phyloP scores from a whole-genome alignment of 495 filamentous ascomycete genomes.

The Aspergillus indologenus region DNA sequence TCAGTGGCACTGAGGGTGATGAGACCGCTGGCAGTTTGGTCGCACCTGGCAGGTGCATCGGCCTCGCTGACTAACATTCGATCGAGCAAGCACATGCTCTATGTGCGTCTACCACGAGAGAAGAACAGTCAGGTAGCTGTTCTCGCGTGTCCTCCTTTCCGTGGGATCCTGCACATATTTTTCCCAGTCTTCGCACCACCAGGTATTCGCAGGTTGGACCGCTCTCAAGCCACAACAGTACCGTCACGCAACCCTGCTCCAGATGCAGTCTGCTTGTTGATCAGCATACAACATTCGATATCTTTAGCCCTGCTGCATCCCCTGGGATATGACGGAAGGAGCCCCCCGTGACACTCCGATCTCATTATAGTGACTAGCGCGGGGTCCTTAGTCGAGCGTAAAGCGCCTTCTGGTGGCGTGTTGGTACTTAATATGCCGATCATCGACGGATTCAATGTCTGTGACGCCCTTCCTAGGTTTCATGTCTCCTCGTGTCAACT shows the following conservation, averaged over 20 bases:
- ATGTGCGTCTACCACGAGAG: slow-evolving; percentile 14
- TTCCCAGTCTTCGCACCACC: neutral
- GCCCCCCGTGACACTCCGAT: neutral
- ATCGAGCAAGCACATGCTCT: slow-evolving; percentile 15
- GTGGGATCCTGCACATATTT: slow-evolving; percentile 11
- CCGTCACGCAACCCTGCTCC: neutral
- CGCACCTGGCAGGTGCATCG: slow-evolving; percentile 17
- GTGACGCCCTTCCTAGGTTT: slow-evolving; percentile 8
- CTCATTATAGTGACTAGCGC: neutral
- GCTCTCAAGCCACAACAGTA: neutral
- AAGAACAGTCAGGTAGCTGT: slow-evolving; percentile 16
- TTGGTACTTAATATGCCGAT: slow-evolving; percentile 3
- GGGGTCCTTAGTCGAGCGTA: neutral
- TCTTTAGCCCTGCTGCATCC: neutral
- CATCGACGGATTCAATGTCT: slow-evolving; percentile 6
- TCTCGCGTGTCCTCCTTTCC: slow-evolving; percentile 14
- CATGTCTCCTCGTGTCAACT: slow-evolving; percentile 5
- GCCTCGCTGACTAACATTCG: slow-evolving; percentile 14
- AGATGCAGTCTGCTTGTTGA: neutral
- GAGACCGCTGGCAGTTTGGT: slow-evolving; percentile 2
- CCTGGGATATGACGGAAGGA: neutral
- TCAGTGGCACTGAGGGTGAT: slow-evolving; percentile 56
- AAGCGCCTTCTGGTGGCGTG: slow-evolving; percentile 2
- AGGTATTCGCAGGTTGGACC: neutral
- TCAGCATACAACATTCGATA: neutral